Percentiles rank a stretch among this genome's conserved stretches.
Evolutionary conservation across 116 monocot genomes (phyloP).

Genomic region (Zostera marina): DNA sequence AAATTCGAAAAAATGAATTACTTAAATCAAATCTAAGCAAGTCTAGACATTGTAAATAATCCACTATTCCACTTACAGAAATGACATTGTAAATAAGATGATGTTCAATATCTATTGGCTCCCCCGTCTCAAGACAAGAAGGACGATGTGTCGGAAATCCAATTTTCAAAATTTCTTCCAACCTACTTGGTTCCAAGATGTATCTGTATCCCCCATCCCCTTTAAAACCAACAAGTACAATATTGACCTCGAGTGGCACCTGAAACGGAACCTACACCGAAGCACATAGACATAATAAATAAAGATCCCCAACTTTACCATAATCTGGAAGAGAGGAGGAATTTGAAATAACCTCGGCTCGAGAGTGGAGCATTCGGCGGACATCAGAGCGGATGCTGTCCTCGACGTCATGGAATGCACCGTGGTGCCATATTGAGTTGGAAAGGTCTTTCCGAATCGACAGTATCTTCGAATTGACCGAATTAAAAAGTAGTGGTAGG

Average conservation of each 20-base stretch:
- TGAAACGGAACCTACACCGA: conserved; percentile 88
- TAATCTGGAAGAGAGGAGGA: neutral
- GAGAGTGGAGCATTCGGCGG: conserved; percentile 91
- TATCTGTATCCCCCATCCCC: conserved; percentile 87
- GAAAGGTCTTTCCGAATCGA: conserved; percentile 83
- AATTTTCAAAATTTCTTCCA: conserved; percentile 57
- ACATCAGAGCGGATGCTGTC: conserved; percentile 77
- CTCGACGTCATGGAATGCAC: conserved; percentile 93
- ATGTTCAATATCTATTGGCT: conserved; percentile 95
- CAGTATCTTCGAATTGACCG: conserved; percentile 22
- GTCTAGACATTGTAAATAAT: neutral
- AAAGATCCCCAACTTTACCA: neutral
- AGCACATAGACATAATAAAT: neutral
- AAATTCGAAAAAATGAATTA: too few species aligned
- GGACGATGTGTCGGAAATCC: conserved; percentile 83
- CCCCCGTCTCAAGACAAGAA: conserved; percentile 84
- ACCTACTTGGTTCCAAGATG: conserved; percentile 40
- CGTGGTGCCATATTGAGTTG: conserved; percentile 88
- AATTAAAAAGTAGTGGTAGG: conserved; percentile 7
- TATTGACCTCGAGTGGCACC: conserved; percentile 86
- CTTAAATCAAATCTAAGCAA: neutral
- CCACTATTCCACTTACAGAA: conserved; percentile 24
- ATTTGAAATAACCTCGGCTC: conserved; percentile 49
- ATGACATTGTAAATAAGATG: conserved; percentile 80
- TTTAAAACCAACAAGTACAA: conserved; percentile 75